Conservation (phyloP, 2,329 filamentous ascomycete genomes). For the Hortaea sp. region DNA sequence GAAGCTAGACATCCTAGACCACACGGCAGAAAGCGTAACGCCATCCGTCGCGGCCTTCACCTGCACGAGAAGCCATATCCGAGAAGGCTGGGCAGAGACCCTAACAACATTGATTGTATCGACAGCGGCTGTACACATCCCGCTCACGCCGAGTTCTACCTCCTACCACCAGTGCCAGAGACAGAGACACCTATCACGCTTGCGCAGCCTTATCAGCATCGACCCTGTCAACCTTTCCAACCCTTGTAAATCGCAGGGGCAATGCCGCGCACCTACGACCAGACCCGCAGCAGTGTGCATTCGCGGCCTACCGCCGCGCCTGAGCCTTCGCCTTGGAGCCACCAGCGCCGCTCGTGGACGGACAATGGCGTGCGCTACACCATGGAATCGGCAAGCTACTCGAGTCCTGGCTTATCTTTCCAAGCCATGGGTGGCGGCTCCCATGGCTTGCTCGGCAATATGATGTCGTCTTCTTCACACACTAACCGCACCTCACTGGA, state of each 20-base stretch:
- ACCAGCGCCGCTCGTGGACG: conserved; percentile 16
- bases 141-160: neutral
- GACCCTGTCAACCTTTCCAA: no score
- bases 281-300: neutral
- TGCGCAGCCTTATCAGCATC: no score
- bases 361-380: conserved; percentile 18
- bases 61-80: neutral
- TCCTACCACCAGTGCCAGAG: neutral
- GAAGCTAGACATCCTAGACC: neutral
- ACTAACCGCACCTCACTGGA: neutral
- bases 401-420: conserved; percentile 18
- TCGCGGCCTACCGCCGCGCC: neutral
- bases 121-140: neutral
- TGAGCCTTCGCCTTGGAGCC: neutral
- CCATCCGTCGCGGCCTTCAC: neutral
- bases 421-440: conserved; percentile 13
- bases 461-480: neutral
- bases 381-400: conserved; percentile 17
- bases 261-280: neutral
- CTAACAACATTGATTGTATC: neutral
- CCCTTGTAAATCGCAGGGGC: no score
- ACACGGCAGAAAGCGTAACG: neutral
- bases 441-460: conserved; percentile 3
- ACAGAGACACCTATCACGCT: no score
- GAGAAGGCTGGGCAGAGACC: neutral